A percentile compares a stretch with the other conserved stretches of the same genome.
Conservation (phyloP, 2,329 filamentous ascomycete species). For the Byssothecium circinans region DNA sequence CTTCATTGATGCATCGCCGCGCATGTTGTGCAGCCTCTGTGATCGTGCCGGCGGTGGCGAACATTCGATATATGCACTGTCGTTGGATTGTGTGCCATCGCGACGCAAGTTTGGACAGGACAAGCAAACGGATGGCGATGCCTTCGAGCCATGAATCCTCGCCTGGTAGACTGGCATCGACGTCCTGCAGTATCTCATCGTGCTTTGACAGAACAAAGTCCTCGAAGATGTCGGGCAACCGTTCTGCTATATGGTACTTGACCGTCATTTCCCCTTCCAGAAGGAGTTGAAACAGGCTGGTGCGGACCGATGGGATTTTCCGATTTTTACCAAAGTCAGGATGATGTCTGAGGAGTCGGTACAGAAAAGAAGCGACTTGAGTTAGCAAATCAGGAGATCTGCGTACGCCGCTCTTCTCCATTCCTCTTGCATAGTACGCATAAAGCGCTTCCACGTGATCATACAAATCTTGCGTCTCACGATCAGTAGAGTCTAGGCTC, state of each 20-base stretch:
- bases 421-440: constrained; percentile 69
- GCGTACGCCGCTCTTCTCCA: constrained; percentile 65
- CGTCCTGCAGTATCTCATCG: constrained; percentile 79
- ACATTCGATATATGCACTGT: constrained; percentile 88
- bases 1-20: constrained; percentile 66
- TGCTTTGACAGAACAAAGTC: constrained; percentile 82
- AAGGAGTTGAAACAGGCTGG: constrained; percentile 74
- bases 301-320: constrained; percentile 64
- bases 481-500: constrained; percentile 24
- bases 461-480: constrained; percentile 50
- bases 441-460: constrained; percentile 75
- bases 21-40: constrained; percentile 68
- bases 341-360: constrained; percentile 67
- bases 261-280: constrained; percentile 66
- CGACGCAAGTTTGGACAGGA: constrained; percentile 76
- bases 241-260: constrained; percentile 73
- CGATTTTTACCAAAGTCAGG: constrained; percentile 66
- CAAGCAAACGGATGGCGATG: constrained; percentile 78
- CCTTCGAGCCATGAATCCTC: constrained; percentile 74
- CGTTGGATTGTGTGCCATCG: constrained; percentile 84
- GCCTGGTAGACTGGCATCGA: constrained; percentile 76
- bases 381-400: constrained; percentile 70
- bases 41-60: constrained; percentile 82
- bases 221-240: constrained; percentile 74
- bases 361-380: constrained; percentile 67